Evolutionary conservation across 345 rosid species (phyloP), one percentile per base, ranked within the genome.

Genomic region (Euphorbia lathyris): DNA sequence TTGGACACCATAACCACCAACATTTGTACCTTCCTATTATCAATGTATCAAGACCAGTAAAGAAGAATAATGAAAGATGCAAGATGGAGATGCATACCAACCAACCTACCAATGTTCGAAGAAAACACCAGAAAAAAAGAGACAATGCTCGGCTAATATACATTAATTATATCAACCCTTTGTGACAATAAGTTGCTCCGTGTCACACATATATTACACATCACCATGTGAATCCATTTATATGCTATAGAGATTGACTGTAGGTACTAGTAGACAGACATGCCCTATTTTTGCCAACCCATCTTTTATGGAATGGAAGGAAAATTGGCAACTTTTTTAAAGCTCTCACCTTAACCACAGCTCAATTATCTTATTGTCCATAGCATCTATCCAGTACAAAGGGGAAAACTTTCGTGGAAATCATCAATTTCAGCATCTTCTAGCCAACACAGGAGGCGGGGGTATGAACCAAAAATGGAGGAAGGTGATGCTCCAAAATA

Each of bases 401-500:
- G 67, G 68, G 66, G 62, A 71, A 75, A 73, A 72, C 70, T 42
- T 43, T 40, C 26, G 61, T 6, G 23, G 43, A 73, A 19, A 63
- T 63, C 74, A 40, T 32, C 72, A 1, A 20, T 34, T 19, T 6
- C 30, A 40, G 40, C 58, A 59, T 55, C 64, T 63, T 62, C 79
- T 76, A 79, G 61, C 67, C 72, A 32, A 59, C 12, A n/a, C 40
- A 7, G 38, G 38, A 34, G 38, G n/a, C 29, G 20, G 42, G 42
- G 56, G 81, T 45, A 29, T 70, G 79, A 51, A 89, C 88, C 76
- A 82, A 81, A 85, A 93, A 89, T 36, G 83, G 83, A 81, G 98
- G 96, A 71, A 93, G 93, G 75, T 86, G 82, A 78, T 81, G 94
- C 83, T 90, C 91, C 86, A 90, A 80, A 69, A 81, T 78, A 23